Evolutionary conservation across 1,139 yeast species (phyloP), one percentile per base, ranked within the genome.

Genomic region (Nadsonia starkeyi-henricii): DNA sequence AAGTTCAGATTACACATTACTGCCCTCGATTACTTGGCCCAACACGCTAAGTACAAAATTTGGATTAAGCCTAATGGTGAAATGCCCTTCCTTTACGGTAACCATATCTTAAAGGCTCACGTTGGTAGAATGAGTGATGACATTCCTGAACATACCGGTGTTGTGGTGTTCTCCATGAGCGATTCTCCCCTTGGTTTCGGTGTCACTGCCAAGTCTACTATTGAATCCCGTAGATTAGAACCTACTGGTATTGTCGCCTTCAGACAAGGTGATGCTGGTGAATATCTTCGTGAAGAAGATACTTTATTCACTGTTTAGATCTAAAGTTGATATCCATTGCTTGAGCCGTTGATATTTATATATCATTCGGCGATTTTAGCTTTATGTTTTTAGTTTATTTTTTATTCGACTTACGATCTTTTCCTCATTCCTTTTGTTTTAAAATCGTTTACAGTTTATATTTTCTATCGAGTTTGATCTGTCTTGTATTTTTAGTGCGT

Each of bases 61-160:
- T 93, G 98, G 98, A 86, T 91, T 67, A 93, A 93, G 66, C 79
- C 79, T 48, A 91, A 91, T 62, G 98, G 98, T 58, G 99, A 91
- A 67, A 93, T 93, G 98, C 97, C 98, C 9, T 93, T 81, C 65
- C 71, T 91, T 55, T 91, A 93, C 61, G 99, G 99, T 43, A 91
- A 91, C 69, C 96, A 91, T 65, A 93, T 91, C 21, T 73, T 91
- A 57, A 93, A 93, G 64, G 99, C 99, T 15, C 98, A 91, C 62
- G 75, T 91, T 52, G 98, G 98, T 41, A 81, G 89, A 61, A 88
- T 91, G 85, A 84, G 95, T 50, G 98, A 91, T 56, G 97, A 93
- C 62, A 85, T 91, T 51, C 97, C 98, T 36, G 97, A 91, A 67
- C 98, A 93, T 62, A 94, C 96, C 1, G 98, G 99, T 59, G 89